phyloP scores from a whole-genome alignment of 805 yeast genomes.

The Hanseniaspora valbyensis region DNA sequence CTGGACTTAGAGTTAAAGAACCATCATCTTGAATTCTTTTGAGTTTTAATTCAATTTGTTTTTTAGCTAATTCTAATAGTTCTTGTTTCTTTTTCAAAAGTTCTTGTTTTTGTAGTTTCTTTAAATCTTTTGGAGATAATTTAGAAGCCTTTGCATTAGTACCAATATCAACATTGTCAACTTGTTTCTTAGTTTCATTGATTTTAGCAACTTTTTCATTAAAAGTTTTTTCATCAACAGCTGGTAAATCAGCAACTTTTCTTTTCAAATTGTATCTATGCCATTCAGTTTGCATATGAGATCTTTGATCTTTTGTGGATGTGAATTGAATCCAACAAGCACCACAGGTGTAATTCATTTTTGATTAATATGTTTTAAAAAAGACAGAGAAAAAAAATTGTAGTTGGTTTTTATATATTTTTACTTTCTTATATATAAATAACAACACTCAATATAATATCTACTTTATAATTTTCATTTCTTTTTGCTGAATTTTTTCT shows the following conservation, averaged over 20 bases:
- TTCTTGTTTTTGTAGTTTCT: constrained; percentile 35
- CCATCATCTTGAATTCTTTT: constrained; percentile 23
- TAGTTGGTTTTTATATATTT: background rate
- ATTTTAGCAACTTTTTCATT: constrained; percentile 50
- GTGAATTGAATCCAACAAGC: constrained; percentile 75
- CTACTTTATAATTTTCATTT: too few relatives aligned
- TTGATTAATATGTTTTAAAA: too few relatives aligned
- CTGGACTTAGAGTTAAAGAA: constrained; percentile 9
- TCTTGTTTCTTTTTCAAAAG: constrained; percentile 34
- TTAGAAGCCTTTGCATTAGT: constrained; percentile 21
- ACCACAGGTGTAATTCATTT: constrained; percentile 55
- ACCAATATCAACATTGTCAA: background rate
- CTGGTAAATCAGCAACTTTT: constrained; percentile 77
- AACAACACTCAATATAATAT: too few relatives aligned
- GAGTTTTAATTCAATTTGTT: constrained; percentile 26
- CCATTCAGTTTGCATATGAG: constrained; percentile 97
- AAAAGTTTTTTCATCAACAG: constrained; percentile 54
- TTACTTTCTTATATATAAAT: too few relatives aligned
- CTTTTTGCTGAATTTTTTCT: background rate
- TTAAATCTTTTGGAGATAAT: constrained; percentile 33
- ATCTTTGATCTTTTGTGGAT: constrained; percentile 65
- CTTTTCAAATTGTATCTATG: constrained; percentile 92
- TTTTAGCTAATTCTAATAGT: constrained; percentile 33
- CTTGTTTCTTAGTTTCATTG: constrained; percentile 17
- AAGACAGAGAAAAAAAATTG: too few relatives aligned